phyloP scores from a whole-genome alignment of 2,329 filamentous ascomycete species.

The Fusarium domesticum region DNA sequence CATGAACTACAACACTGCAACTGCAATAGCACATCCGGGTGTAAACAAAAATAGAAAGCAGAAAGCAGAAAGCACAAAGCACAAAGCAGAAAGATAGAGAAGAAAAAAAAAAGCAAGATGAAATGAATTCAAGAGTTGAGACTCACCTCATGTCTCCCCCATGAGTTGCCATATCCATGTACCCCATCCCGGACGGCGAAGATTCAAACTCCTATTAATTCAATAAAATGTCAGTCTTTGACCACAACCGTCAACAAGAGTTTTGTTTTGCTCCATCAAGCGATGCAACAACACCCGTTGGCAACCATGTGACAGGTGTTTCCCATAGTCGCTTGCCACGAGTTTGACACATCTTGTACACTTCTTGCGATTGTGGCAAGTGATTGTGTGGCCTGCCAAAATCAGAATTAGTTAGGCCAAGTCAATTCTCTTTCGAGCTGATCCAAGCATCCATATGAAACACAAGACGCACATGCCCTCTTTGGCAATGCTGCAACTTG shows the following conservation, averaged over 20 bases:
- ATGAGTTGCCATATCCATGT: constrained; percentile 50
- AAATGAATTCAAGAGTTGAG: constrained; percentile 12
- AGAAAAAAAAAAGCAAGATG: constrained; percentile 13
- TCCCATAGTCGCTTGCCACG: not conserved
- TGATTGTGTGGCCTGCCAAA: not conserved
- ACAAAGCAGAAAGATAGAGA: too few relatives aligned
- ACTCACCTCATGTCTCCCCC: constrained; percentile 55
- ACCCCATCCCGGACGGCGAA: constrained; percentile 53
- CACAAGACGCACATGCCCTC: not conserved
- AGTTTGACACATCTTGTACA: not conserved
- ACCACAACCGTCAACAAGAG: constrained; percentile 5
- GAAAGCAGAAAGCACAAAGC: too few relatives aligned
- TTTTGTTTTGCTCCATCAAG: constrained; percentile 5
- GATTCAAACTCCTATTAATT: constrained; percentile 53
- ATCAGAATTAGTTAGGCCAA: not conserved
- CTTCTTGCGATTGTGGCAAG: not conserved
- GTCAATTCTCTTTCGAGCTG: not conserved
- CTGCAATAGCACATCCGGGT: too few relatives aligned
- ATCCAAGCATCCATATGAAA: not conserved
- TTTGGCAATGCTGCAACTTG: not conserved
- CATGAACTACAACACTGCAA: too few relatives aligned
- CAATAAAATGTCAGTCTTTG: constrained; percentile 22
- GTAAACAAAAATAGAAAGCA: too few relatives aligned
- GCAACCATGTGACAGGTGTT: not conserved
- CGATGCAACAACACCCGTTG: constrained; percentile 1